Conservation (phyloP, 257 asterid species). For the Craterostigma plantagineum region DNA sequence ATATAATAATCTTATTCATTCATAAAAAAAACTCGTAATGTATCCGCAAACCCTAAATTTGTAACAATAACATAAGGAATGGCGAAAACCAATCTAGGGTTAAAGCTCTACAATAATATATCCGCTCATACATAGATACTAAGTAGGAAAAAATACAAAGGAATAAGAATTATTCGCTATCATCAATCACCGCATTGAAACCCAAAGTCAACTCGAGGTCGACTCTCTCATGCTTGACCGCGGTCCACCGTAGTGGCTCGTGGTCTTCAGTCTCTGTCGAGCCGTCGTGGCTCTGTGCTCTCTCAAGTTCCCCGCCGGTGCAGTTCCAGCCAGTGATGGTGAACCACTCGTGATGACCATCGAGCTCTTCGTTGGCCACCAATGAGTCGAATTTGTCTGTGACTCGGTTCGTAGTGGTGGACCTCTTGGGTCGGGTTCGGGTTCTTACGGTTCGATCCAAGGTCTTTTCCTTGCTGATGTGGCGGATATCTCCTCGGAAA, state of each 20-base stretch:
- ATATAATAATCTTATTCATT: too few species aligned
- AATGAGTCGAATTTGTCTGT: conserved; percentile 4
- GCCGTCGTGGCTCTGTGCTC: conserved; percentile 41
- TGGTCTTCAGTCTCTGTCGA: conserved; percentile 46
- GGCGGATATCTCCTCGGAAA: conserved; percentile 56
- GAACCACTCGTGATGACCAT: conserved; percentile 24
- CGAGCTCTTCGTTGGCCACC: conserved; percentile 1
- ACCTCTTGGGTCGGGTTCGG: conserved; percentile 32
- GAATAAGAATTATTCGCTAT: conserved; percentile 11
- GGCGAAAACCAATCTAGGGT: too few species aligned
- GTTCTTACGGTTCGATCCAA: conserved; percentile 15
- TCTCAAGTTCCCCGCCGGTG: conserved; percentile 9
- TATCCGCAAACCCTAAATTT: too few species aligned
- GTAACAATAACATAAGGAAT: too few species aligned
- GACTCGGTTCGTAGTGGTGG: neutral
- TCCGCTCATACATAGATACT: too few species aligned
- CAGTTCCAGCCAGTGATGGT: conserved; percentile 61
- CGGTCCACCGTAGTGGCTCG: conserved; percentile 24
- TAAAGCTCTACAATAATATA: too few species aligned
- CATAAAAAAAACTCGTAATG: too few species aligned
- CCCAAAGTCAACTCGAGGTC: conserved; percentile 41
- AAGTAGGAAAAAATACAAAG: too few species aligned
- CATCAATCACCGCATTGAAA: conserved; percentile 14
- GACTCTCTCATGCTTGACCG: conserved; percentile 8
- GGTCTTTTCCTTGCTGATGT: conserved; percentile 21